Evolutionary conservation across 2,329 filamentous ascomycete species (phyloP).

Genomic region (Xylogone sp.): DNA sequence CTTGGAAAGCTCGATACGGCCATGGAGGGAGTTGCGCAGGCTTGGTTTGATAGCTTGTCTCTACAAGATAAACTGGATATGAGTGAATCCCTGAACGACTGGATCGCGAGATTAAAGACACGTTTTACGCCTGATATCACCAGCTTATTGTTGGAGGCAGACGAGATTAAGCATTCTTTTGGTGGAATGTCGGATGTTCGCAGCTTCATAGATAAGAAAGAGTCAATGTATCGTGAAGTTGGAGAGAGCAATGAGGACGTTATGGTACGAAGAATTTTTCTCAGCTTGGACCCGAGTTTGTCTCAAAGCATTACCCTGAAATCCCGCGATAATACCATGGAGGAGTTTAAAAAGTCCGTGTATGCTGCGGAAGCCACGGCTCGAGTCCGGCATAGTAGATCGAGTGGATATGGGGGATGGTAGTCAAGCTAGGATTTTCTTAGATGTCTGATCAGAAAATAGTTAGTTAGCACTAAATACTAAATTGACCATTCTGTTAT

Average conservation of each 20-base stretch:
- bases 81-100: neutral
- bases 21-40: neutral
- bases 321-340: neutral
- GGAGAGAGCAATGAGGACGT: neutral
- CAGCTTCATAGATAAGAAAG: neutral
- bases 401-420: too few relatives aligned
- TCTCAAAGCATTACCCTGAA: neutral
- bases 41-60: neutral
- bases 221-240: neutral
- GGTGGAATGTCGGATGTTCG: neutral
- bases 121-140: neutral
- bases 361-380: neutral
- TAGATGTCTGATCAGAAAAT: too few relatives aligned
- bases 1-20: neutral
- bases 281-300: neutral
- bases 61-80: neutral
- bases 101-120: neutral
- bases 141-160: neutral
- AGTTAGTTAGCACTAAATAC: too few relatives aligned
- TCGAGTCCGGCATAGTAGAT: too few relatives aligned
- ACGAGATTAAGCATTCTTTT: neutral
- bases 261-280: neutral
- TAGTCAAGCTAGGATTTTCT: too few relatives aligned
- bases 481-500: too few relatives aligned
- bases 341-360: neutral